Percentiles rank a stretch among this genome's conserved stretches.
phyloP scores from a whole-genome alignment of 495 filamentous ascomycete species.

The Rhypophila decipiens region DNA sequence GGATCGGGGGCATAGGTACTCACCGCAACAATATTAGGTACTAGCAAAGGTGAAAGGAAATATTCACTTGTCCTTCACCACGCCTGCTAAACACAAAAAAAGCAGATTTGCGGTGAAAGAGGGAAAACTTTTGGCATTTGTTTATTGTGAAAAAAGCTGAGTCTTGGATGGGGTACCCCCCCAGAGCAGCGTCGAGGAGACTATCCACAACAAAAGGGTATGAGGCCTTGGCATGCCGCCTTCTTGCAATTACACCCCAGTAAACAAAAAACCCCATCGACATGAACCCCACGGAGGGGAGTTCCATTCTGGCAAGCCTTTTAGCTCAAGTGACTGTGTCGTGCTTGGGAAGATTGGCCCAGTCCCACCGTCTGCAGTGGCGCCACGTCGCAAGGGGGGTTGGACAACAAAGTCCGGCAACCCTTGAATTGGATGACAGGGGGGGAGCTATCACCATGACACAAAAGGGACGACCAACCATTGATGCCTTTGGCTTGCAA shows the following conservation, averaged over 20 bases:
- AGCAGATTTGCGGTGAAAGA: neutral
- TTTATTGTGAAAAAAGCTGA: slow-evolving; percentile 2
- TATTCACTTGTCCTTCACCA: neutral
- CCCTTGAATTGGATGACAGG: neutral
- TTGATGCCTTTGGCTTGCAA: slow-evolving; percentile 3
- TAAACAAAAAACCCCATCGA: neutral
- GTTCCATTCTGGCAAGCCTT: slow-evolving; percentile 28
- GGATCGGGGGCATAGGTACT: neutral
- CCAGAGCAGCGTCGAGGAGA: neutral
- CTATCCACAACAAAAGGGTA: slow-evolving; percentile 1
- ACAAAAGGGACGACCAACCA: slow-evolving; percentile 1
- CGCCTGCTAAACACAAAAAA: neutral
- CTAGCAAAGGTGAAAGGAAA: neutral
- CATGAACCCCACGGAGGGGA: slow-evolving; percentile 25
- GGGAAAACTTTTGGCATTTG: neutral
- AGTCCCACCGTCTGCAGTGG: slow-evolving; percentile 34
- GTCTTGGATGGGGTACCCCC: slow-evolving; percentile 1
- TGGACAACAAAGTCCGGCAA: slow-evolving; percentile 19
- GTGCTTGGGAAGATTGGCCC: slow-evolving; percentile 26
- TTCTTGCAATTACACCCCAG: slow-evolving; percentile 4
- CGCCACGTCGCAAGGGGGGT: slow-evolving; percentile 47
- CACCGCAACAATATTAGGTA: too few species aligned
- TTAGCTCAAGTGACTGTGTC: slow-evolving; percentile 34
- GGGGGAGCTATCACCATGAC: slow-evolving; percentile 7
- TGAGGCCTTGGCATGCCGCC: slow-evolving; percentile 3